Base-by-base conservation (phyloP, 805 yeast species). In the Yamadazyma laniorum region DNA sequence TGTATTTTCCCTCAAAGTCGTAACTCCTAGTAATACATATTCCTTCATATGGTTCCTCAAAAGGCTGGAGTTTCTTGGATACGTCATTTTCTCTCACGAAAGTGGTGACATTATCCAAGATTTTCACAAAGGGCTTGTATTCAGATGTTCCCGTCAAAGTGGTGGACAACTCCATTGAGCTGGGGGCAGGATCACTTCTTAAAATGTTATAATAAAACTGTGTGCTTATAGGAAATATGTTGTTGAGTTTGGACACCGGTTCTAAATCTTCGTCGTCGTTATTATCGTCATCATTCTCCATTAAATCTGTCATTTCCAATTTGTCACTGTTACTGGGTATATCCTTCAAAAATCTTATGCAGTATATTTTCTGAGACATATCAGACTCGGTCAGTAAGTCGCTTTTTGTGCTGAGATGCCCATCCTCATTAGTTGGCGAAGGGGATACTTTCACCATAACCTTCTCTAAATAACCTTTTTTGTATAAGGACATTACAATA, bases 1-100 rank as follows among this genome's bases (percentile, higher is more conserved):
- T 83, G 41, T 73, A 69, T 46, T 88, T 79, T 0, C 95, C 95
- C 42, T 78, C 80, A 47, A 79, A 79, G 52, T 85, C 95, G 42
- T 78, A 77, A 13, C 81, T 80, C 44, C 84, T 70, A 0, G 82
- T 70, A 9, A 87, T 63, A 3, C 51, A 36, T 8, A 36, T 13
- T 3, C 56, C 48, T n/a, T 51, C 55, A 39, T 59, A 59, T 9
- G 54, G 52, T 6, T 26, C 25, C 19, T 16, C 5, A 16, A 27
- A 39, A 63, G 68, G 4, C 45, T 53, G 54, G 13, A 45, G 49
- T 35, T 58, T 61, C 32, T 57, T 55, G n/a, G 55, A 35, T 9
- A 47, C 41, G 14, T 55, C 50, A 12, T 53, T 49, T 36, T 67
- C 70, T 27, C 55, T 52, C 15, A 55, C 53, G 35, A 55, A 63